phyloP scores from a whole-genome alignment of 331 rosid species.

The Quercus lobata region DNA sequence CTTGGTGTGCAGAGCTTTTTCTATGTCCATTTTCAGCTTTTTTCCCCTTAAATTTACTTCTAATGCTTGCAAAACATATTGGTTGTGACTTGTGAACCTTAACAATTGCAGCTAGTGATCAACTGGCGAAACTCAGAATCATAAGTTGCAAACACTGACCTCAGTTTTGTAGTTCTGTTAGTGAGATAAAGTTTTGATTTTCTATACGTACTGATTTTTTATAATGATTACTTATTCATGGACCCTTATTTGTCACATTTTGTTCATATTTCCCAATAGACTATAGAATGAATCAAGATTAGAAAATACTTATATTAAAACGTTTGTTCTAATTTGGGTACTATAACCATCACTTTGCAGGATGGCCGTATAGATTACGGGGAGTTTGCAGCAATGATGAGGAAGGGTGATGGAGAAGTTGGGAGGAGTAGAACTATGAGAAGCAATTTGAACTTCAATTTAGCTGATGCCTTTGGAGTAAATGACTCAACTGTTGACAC shows the following conservation, averaged over 20 bases:
- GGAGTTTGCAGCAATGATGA: constrained; percentile 90
- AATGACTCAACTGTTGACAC: constrained; percentile 32
- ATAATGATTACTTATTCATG: too few relatives aligned
- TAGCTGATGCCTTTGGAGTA: constrained; percentile 74
- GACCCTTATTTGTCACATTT: too few relatives aligned
- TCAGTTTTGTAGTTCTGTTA: neutral
- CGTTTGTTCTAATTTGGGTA: neutral
- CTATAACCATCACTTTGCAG: constrained; percentile 20
- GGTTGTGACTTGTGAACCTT: neutral
- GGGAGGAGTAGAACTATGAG: constrained; percentile 68
- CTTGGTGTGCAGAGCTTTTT: neutral
- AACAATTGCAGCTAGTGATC: neutral
- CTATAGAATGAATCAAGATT: neutral
- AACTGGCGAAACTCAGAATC: neutral
- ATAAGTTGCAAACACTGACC: neutral
- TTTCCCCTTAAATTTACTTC: too few relatives aligned
- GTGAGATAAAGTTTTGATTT: neutral
- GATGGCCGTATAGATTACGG: constrained; percentile 81
- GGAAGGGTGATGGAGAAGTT: constrained; percentile 45
- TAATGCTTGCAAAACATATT: neutral
- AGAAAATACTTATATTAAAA: neutral
- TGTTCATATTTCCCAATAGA: neutral
- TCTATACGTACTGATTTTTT: too few relatives aligned
- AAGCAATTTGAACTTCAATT: constrained; percentile 62
- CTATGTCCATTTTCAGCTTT: neutral